Evolutionary conservation across 306 rosid species (phyloP), one percentile per base, ranked within the genome.

Genomic region (Prunus padus): DNA sequence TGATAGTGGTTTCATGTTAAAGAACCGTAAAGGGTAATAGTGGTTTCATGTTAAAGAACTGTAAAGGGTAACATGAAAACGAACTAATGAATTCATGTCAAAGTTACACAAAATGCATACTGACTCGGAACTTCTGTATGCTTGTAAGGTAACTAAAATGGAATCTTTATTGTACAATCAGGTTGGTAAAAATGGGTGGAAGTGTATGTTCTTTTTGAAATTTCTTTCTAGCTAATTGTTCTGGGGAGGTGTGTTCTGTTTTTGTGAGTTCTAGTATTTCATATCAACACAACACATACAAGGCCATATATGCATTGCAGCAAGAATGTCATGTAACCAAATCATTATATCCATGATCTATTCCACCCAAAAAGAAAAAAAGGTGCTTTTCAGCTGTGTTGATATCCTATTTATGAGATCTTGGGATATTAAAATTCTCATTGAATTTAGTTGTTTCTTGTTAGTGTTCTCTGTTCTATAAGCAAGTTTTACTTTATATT

Each of bases 401-500:
- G 45, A 62, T 62, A 31, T 13, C 44, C 22, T 30, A 16, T 31
- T 4, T 64, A 33, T 64, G 47, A 19, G 26, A 33, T 33, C 47
- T 10, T 19, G 47, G 26, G 49, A 4, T 25, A 19, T 44, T 42
- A 23, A 15, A 26, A 20, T 23, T 16, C 49, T 59, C n/a, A 8
- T 14, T 3, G 15, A 22, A 56, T 11, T 18, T 16, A 9, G 26
- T 26, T 59, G 19, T 57, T 60, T 73, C 31, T 44, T 59, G 44
- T 56, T 56, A 76, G 18, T 76, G 73, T 22, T 59, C 49, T 64
- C 3, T 59, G 69, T 81, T 30, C 31, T 63, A 50, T 74, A 59
- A 72, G 71, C 72, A 55, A 72, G 47, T 40, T 69, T 33, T 60
- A 12, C 37, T 46, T 13, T 47, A 8, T 79, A 63, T 77, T 56